phyloP scores from a whole-genome alignment of 2,329 filamentous ascomycete species.

The Penicillium sp. region DNA sequence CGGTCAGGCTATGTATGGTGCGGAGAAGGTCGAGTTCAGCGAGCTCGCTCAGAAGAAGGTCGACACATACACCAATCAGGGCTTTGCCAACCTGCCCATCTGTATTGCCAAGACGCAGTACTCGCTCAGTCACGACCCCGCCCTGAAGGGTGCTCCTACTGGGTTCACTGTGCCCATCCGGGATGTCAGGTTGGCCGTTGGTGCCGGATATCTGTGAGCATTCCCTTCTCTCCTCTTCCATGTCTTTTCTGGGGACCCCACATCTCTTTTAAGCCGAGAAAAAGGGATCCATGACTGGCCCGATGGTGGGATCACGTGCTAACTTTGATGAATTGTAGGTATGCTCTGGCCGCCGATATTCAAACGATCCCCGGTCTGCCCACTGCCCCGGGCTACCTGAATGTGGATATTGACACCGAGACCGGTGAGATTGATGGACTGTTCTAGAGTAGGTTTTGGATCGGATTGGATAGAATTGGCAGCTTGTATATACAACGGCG shows the following conservation, averaged over 20 bases:
- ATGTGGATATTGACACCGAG: constrained; percentile 81
- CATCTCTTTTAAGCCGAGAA: neutral
- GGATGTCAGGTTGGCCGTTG: constrained; percentile 91
- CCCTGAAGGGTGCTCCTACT: constrained; percentile 90
- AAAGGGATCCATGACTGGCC: neutral
- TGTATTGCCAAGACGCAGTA: constrained; percentile 99
- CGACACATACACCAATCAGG: constrained; percentile 90
- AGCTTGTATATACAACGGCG: constrained; percentile 29
- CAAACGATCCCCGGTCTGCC: constrained; percentile 97
- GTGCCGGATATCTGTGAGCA: constrained; percentile 85
- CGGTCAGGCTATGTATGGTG: constrained; percentile 92
- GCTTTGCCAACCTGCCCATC: constrained; percentile 90
- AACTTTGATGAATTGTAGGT: constrained; percentile 56
- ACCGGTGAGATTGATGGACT: constrained; percentile 87
- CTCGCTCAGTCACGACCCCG: constrained; percentile 89
- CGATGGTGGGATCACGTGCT: constrained; percentile 34
- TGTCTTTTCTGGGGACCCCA: constrained; percentile 37
- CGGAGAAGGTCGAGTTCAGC: constrained; percentile 86
- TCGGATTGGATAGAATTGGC: constrained; percentile 10
- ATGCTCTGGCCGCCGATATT: constrained; percentile 94
- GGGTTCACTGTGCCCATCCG: constrained; percentile 95
- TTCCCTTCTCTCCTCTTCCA: constrained; percentile 10
- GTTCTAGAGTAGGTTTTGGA: constrained; percentile 67
- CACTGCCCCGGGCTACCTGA: constrained; percentile 92
- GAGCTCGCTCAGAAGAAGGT: constrained; percentile 96